These are phyloP conservation scores for Penicillium fimorum DNA, from an alignment of 495 filamentous ascomycete species.

Conservation along the genomic window DNA sequence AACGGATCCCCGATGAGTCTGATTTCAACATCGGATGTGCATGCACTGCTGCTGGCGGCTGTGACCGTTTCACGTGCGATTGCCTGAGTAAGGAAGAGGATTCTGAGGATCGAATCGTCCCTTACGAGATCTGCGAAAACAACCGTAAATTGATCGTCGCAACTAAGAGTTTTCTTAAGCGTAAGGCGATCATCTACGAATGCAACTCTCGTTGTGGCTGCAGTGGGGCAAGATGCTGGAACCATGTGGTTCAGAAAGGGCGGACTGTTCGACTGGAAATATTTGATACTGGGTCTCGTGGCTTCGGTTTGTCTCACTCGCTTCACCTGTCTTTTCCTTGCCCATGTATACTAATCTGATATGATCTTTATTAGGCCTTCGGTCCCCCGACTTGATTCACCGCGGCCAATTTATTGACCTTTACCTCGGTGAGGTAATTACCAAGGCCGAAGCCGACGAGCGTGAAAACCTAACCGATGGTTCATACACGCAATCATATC, in stretches of 20 bases:
- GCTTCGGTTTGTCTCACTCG: conserved; percentile 65
- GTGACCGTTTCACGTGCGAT: conserved; percentile 35
- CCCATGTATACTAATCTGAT: conserved; percentile 9
- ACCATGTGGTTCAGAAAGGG: conserved; percentile 77
- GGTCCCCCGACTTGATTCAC: conserved; percentile 63
- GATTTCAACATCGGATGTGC: conserved; percentile 45
- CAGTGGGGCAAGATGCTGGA: conserved; percentile 59
- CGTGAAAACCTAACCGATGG: conserved; percentile 55
- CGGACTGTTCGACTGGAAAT: conserved; percentile 73
- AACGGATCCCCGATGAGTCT: conserved; percentile 33
- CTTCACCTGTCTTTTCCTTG: not conserved
- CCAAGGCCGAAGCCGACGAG: conserved; percentile 60
- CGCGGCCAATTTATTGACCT: conserved; percentile 84
- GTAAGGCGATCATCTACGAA: conserved; percentile 66
- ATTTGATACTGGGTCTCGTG: conserved; percentile 73
- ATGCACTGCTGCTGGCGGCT: conserved; percentile 26
- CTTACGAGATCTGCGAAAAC: conserved; percentile 28
- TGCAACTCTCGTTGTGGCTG: conserved; percentile 76
- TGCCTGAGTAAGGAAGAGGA: conserved; percentile 42
- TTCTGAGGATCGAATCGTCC: conserved; percentile 34
- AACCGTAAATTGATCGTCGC: conserved; percentile 22
- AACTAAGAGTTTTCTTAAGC: conserved; percentile 27
- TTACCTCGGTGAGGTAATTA: conserved; percentile 88
- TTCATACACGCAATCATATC: conserved; percentile 55
- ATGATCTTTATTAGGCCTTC: conserved; percentile 52